Conservation (phyloP, 192 early-diverging fungal genomes). For the Linnemannia schmuckeri region DNA sequence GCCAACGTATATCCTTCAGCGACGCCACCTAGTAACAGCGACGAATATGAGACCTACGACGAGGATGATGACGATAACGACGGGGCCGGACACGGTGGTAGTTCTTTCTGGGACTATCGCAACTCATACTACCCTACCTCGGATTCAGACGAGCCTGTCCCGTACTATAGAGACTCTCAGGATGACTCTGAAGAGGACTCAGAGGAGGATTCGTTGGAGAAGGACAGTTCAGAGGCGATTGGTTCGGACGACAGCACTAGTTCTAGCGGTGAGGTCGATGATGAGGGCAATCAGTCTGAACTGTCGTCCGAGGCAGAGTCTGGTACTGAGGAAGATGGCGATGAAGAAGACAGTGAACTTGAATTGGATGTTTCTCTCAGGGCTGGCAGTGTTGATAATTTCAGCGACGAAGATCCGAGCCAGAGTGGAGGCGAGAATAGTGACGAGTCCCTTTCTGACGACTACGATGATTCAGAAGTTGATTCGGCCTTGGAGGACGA, state of each 20-base stretch:
- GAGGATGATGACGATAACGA: no score
- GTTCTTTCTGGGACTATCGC: no score
- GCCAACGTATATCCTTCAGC: no score
- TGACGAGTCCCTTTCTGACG: not conserved
- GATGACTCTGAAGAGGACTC: no score
- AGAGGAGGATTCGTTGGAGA: not conserved
- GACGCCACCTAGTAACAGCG: no score
- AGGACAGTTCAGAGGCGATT: not conserved
- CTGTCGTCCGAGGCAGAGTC: not conserved
- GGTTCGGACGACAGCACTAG: not conserved
- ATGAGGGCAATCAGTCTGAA: not conserved
- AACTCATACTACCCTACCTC: no score
- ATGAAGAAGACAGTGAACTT: not conserved
- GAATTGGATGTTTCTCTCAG: not conserved
- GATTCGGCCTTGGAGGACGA: not conserved
- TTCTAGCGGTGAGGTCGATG: not conserved
- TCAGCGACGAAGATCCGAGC: not conserved
- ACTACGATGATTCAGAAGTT: not conserved
- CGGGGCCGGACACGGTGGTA: no score
- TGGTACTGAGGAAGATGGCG: not conserved
- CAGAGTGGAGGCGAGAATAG: not conserved
- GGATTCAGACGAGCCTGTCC: no score
- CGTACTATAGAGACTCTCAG: no score
- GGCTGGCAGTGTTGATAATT: not conserved
- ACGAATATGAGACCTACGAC: no score